Base-by-base conservation (phyloP, 2,329 filamentous ascomycete species). In the Pseudogymnoascus sp. region DNA sequence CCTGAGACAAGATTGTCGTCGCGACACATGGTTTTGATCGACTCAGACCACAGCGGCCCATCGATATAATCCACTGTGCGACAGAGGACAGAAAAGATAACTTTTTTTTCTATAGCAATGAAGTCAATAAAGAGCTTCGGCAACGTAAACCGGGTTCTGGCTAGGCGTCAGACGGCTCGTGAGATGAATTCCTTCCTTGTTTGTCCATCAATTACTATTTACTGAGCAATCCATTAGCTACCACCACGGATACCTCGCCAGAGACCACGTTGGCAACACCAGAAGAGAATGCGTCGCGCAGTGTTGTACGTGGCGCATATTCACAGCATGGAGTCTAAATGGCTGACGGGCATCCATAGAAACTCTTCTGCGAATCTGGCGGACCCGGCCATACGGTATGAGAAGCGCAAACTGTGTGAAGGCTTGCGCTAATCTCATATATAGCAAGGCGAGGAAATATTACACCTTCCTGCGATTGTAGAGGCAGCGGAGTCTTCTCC, bases 401-500 rank as follows among this genome's bases (percentile, higher is more conserved):
- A 56, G 49, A 56, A 21, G 28, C 28, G 3, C 25, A 21, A 9
- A 56, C n/a, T 18, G n/a, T 56, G 25, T 9, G 25, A 56, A 18
- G 49, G 28, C 28, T 38, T 36, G 18, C 49, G 66, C 53, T 42
- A 43, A 64, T 69, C 37, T 67, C 36, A 42, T 11, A 28, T 25
- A 34, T 34, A 31, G 18, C 75, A 91, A 83, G 90, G 88, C 72
- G 90, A 96, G 75, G 95, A 97, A 79, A 92, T 96, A 66, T 87
- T 96, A 65, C 91, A 93, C 73, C 88, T 97, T 37, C 95, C 95
- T 7, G 85, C 88, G 64, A 97, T 99, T 68, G 95, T 99, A 78
- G 95, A 97, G 72, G 86, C 89, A 61, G 93, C 93, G 79, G 95
- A 97, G 75, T 96, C 93, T 28, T 96, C 91, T 56, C 93, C 95